Conservation (phyloP, 2,329 filamentous ascomycete genomes). For the Botrytis tulipae region DNA sequence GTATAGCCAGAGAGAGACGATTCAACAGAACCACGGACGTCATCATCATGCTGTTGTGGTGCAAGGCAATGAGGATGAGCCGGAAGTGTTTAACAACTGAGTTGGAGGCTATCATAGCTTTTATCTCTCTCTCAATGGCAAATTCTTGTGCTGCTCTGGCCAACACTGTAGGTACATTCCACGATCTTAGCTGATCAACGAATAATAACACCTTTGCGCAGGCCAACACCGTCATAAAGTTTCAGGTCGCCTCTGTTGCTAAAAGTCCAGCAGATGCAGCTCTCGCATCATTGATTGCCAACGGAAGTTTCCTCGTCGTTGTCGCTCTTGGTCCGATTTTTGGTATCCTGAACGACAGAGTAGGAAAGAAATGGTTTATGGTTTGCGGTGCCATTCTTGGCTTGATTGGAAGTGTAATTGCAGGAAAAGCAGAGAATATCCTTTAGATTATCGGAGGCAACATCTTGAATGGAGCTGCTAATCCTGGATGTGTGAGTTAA, state of each 20-base stretch:
- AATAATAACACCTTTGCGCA: not conserved
- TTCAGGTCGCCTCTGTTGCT: conserved; percentile 25
- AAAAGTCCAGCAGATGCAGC: conserved; percentile 23
- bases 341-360: conserved; percentile 25
- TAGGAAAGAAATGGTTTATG: conserved; percentile 30
- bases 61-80: conserved; percentile 22
- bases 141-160: conserved; percentile 26
- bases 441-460: conserved; percentile 24
- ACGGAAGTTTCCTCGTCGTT: conserved; percentile 26
- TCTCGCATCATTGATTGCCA: conserved; percentile 28
- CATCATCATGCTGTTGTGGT: not conserved
- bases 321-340: conserved; percentile 27
- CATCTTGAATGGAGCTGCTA: conserved; percentile 26
- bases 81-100: conserved; percentile 24
- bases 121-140: conserved; percentile 25
- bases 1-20: not conserved
- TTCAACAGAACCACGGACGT: not conserved
- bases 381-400: conserved; percentile 25
- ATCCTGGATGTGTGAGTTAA: conserved; percentile 26
- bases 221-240: conserved; percentile 29
- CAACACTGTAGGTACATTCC: conserved; percentile 24
- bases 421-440: conserved; percentile 24
- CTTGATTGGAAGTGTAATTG: conserved; percentile 22
- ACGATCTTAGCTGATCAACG: not conserved
- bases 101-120: conserved; percentile 25